phyloP scores from a whole-genome alignment of 352 stramenopile species.

The Phytopythium oedochilum region DNA sequence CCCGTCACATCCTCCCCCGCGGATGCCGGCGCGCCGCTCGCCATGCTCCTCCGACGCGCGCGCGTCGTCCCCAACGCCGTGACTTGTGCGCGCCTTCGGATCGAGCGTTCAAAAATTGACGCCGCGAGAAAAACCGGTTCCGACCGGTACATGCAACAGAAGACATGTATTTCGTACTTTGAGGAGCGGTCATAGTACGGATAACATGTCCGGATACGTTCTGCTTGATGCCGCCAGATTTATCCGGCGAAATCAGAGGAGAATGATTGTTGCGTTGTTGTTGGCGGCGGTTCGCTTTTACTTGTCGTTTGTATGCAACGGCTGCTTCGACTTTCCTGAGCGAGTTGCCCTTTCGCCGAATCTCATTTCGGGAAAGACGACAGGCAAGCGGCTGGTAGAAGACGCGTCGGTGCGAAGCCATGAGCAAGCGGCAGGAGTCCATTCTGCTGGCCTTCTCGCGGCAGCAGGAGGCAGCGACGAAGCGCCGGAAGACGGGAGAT shows the following conservation, averaged over 20 bases:
- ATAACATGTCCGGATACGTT: not conserved
- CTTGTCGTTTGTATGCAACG: conserved; percentile 1
- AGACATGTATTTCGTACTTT: not conserved
- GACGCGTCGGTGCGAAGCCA: not conserved
- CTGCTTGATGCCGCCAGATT: not conserved
- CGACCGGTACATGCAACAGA: not conserved
- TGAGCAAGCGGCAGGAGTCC: conserved; percentile 44
- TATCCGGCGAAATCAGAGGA: not conserved
- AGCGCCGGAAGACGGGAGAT: conserved; percentile 20
- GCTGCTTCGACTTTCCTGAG: too few species aligned
- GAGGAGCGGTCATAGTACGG: not conserved
- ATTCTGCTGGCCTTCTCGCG: conserved; percentile 34
- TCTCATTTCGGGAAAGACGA: not conserved
- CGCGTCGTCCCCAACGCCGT: not conserved
- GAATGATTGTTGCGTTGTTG: conserved; percentile 1
- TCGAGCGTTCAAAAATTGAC: not conserved
- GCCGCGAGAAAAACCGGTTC: not conserved
- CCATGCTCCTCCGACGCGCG: conserved; percentile 5
- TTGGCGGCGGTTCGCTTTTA: not conserved
- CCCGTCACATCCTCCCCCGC: conserved; percentile 28
- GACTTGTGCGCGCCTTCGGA: not conserved
- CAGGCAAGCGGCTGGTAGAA: not conserved
- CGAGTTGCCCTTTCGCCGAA: not conserved
- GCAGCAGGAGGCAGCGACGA: conserved; percentile 20
- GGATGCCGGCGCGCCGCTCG: conserved; percentile 21